A percentile compares a stretch with the other conserved stretches of the same genome.
Conservation (phyloP, 208 protist species). For the Acanthamoeba castellanii region DNA sequence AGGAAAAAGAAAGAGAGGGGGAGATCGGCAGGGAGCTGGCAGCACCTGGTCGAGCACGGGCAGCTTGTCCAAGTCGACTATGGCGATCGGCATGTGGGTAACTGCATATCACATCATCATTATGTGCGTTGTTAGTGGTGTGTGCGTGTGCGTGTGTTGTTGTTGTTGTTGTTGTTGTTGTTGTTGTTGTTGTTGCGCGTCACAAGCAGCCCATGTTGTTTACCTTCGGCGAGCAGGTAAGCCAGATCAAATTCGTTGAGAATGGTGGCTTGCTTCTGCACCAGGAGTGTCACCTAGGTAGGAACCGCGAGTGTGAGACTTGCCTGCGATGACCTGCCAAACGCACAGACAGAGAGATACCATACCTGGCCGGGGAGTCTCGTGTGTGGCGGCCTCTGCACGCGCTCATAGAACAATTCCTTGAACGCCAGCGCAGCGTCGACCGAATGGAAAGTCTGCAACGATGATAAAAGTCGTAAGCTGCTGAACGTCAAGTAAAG, state of each 20-base stretch:
- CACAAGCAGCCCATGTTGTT: background rate
- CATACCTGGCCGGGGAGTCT: conserved; percentile 4
- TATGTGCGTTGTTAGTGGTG: background rate
- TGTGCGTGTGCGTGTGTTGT: background rate
- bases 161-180: too few relatives aligned
- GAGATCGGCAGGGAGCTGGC: background rate
- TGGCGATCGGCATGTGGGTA: background rate
- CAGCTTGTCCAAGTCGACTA: background rate
- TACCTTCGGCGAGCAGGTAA: conserved; percentile 10
- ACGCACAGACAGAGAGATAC: background rate
- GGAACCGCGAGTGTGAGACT: background rate
- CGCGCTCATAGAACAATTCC: background rate
- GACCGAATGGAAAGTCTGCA: background rate
- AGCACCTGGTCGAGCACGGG: background rate
- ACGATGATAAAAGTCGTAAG: too few relatives aligned
- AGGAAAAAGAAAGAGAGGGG: background rate
- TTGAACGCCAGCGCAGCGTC: background rate
- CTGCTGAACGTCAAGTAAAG: background rate
- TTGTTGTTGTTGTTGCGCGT: too few relatives aligned
- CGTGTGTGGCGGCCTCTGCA: background rate
- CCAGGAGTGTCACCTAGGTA: background rate
- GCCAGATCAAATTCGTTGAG: background rate
- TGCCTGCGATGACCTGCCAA: background rate
- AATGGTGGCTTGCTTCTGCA: background rate
- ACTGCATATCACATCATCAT: background rate